Conservation (phyloP, 2,329 filamentous ascomycete species). For the Ustilaginoidea virens region DNA sequence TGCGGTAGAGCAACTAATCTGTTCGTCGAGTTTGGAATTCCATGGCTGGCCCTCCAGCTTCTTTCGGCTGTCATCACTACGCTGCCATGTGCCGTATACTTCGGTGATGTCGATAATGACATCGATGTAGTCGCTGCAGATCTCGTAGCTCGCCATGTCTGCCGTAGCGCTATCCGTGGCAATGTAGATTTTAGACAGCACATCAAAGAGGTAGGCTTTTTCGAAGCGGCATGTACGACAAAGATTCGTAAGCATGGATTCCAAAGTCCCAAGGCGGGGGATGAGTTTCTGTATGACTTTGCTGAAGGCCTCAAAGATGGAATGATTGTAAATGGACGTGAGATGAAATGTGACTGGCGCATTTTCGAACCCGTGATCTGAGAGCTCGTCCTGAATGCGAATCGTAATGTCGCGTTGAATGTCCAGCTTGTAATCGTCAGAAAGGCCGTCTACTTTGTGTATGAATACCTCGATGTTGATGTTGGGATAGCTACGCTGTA, state of each 20-base stretch:
- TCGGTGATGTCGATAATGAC: constrained; percentile 95
- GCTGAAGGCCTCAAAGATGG: constrained; percentile 94
- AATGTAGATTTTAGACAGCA: constrained; percentile 96
- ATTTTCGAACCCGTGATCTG: constrained; percentile 84
- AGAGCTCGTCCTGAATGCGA: constrained; percentile 88
- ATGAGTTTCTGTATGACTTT: constrained; percentile 98
- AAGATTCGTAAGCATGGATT: constrained; percentile 85
- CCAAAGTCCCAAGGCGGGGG: constrained; percentile 79
- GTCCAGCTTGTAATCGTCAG: constrained; percentile 90
- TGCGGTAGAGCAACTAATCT: constrained; percentile 48
- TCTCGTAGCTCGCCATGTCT: constrained; percentile 92
- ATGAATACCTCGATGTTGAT: constrained; percentile 98
- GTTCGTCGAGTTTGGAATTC: constrained; percentile 47
- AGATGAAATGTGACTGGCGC: constrained; percentile 89
- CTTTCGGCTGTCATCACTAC: constrained; percentile 37
- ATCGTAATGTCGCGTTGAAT: constrained; percentile 95
- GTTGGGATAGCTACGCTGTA: constrained; percentile 77
- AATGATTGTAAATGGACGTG: constrained; percentile 96
- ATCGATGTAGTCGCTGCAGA: constrained; percentile 97
- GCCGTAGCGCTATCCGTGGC: constrained; percentile 87
- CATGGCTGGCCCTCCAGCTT: constrained; percentile 44
- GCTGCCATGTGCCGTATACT: constrained; percentile 68
- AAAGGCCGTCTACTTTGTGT: constrained; percentile 96
- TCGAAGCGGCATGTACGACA: constrained; percentile 91
- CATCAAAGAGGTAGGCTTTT: constrained; percentile 96